Evolutionary conservation across 768 basidiomycete genomes (phyloP).

Genomic region (Agrocybe chaxingu): DNA sequence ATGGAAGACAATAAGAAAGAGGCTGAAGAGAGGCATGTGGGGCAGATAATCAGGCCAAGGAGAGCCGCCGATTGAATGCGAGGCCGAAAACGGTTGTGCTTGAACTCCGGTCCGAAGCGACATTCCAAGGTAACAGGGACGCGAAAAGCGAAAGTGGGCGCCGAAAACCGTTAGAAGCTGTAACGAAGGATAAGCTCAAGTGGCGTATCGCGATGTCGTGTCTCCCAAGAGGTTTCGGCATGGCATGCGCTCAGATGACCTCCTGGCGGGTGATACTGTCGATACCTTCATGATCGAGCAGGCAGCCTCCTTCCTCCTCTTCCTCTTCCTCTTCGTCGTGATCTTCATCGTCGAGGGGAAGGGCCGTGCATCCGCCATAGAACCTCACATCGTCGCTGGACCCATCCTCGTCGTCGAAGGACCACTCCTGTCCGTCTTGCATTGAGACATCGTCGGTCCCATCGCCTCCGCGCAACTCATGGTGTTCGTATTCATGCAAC

Average conservation of each 20-base stretch:
- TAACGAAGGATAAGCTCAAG: neutral
- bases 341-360: no score
- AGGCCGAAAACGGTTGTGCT: no score
- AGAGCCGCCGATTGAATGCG: no score
- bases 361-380: conserved; percentile 2
- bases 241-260: conserved; percentile 17
- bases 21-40: no score
- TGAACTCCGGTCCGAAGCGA: no score
- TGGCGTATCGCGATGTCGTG: neutral
- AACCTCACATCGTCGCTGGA: conserved; percentile 4
- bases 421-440: neutral
- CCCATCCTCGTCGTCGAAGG: neutral
- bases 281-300: conserved; percentile 27
- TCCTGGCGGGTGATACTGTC: conserved; percentile 26
- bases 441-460: neutral
- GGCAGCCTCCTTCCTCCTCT: conserved; percentile 20
- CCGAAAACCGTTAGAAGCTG: neutral
- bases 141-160: no score
- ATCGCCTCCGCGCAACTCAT: conserved; percentile 1
- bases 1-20: no score
- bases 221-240: neutral
- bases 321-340: conserved; percentile 14
- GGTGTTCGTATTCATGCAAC: neutral
- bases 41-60: no score
- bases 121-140: no score